Base-by-base conservation (phyloP, 2,329 filamentous ascomycete genomes). In the Neocucurbitaria cava region DNA sequence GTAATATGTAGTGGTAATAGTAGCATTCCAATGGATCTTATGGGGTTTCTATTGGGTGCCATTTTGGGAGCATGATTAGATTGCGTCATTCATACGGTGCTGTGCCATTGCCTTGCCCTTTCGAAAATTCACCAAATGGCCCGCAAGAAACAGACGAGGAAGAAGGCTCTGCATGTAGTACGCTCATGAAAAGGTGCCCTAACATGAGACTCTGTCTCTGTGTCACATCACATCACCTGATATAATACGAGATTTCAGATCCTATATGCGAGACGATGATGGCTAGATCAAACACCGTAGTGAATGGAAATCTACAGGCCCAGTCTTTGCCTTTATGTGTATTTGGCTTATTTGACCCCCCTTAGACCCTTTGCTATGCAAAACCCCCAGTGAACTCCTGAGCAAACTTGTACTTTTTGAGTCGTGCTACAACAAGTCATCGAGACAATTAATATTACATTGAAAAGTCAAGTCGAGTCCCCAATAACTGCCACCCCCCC, bases 381-480 rank as follows among this genome's bases (percentile, higher is more conserved):
- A 58, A n/a, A n/a, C n/a, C n/a, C n/a, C 5, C 48, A 51, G 44
- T 39, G 50, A 41, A 40, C 38, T 40, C 38, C 38, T 40, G 21
- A 15, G 20, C 20, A 11, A 23, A 40, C 21, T 40, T 39, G n/a
- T n/a, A n/a, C n/a, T n/a, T n/a, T 35, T 40, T 40, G 10, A 24
- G 38, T 15, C 36, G 36, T 39, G 20, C 36, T 39, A 23, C 17
- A 21, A 23, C 8, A n/a, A 39, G 36, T 18, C 36, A 15, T n/a
- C 20, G n/a, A 15, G 21, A 40, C 49, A 64, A 64, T 57, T 68
- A 68, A 54, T 58, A 66, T 68, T 70, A 71, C 68, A 70, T 52
- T 47, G 42, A 49, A 48, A n/a, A 42, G 30, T 33, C 31, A 21
- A 36, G 17, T 36, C 33, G 41, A 40, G 36, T 39, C 23, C 41